Base-by-base conservation (phyloP, 106 monocot genomes). In the Xerophyta viscosa region DNA sequence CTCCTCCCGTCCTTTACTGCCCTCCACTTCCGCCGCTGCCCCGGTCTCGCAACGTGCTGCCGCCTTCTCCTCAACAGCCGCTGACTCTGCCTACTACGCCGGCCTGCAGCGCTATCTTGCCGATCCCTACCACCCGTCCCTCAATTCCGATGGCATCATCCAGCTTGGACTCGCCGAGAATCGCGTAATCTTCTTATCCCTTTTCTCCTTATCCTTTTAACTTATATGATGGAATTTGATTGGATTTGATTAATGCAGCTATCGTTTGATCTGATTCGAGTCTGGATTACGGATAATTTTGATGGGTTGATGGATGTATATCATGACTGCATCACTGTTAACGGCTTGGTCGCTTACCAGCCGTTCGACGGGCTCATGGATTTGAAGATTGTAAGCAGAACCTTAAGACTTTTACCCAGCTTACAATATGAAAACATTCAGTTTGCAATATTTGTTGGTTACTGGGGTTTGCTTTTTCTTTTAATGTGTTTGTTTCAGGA, bases 351-450 rank as follows among this genome's bases (percentile, higher is more conserved):
- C 19, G 66, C 73, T 0, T 86, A 86, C 63, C 72, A 73, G 36
- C 76, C 80, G 17, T 73, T 43, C 52, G 77, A 71, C 58, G 86
- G 86, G 46, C 27, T 86, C 41, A 73, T 73, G 77, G 76, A 80
- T 36, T 57, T 86, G 73, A 86, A 86, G 61, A 74, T 66, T 42
- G 86, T 80, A 71, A 86, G 86, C 27, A 15, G 19, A 13, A 33
- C 5, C 11, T 33, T 17, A 14, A 8, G 6, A 3, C 43, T 14
- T 44, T 64, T 31, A 37, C 24, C n/a, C 10, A 69, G 56, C 31
- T 75, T 79, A 51, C 61, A 56, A 6, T 85, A 85, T 27, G n/a
- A n/a, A n/a, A n/a, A n/a, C 61, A 80, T 29, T n/a, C 65, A 2
- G 37, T 28, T 6, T 56, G 33, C 27, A 85, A 80, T 46, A 79